These are phyloP conservation scores for Suzukiozyma palmioleophila DNA, from an alignment of 1,139 yeast genomes.

Conservation along the genomic window DNA sequence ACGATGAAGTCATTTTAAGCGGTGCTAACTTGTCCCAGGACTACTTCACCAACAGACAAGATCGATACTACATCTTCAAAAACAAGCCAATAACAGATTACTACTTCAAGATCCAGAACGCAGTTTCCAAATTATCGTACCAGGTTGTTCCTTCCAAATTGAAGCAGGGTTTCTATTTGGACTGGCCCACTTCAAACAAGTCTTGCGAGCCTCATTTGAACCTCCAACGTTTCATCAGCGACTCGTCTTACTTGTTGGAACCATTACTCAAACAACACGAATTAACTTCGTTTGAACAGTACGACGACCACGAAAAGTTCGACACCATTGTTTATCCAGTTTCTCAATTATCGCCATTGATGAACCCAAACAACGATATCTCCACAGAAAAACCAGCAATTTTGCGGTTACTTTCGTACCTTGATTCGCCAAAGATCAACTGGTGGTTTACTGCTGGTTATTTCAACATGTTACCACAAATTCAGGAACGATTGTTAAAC, in stretches of 20 bases:
- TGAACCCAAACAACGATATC: conserved; percentile 47
- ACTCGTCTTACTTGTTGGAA: conserved; percentile 52
- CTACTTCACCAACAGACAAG: conserved; percentile 95
- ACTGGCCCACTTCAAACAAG: conserved; percentile 75
- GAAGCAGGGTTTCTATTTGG: conserved; percentile 49
- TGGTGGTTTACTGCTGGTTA: conserved; percentile 98
- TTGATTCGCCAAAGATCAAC: conserved; percentile 50
- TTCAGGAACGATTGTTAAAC: conserved; percentile 54
- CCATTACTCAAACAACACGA: conserved; percentile 51
- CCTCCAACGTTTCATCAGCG: conserved; percentile 51
- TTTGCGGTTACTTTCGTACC: conserved; percentile 53
- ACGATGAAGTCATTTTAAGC: conserved; percentile 78
- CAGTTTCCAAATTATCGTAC: conserved; percentile 68
- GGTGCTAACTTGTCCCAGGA: conserved; percentile 93
- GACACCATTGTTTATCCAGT: conserved; percentile 86
- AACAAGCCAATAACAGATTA: conserved; percentile 60
- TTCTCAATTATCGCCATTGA: conserved; percentile 83
- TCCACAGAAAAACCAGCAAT: conserved; percentile 82
- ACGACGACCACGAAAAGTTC: conserved; percentile 17
- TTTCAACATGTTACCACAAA: conserved; percentile 83
- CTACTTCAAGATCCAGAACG: conserved; percentile 62
- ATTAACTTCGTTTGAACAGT: conserved; percentile 32
- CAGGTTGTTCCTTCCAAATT: conserved; percentile 40
- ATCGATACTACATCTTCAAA: conserved; percentile 75
- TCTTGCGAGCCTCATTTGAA: conserved; percentile 70